Conservation (phyloP, 805 yeast species). For the Sugiyamaella mastotermitis region DNA sequence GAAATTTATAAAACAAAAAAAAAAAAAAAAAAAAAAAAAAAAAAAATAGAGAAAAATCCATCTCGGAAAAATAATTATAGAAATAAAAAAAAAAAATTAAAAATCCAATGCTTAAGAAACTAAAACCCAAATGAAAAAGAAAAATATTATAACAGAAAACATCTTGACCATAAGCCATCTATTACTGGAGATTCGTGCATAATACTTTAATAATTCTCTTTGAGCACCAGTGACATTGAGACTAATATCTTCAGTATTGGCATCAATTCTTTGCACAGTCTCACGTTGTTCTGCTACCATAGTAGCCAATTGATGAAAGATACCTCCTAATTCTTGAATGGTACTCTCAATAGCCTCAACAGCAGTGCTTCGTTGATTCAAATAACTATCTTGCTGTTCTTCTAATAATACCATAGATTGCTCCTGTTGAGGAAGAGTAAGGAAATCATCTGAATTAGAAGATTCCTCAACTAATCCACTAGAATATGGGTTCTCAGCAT, state of each 20-base stretch:
- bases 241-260: constrained; percentile 88
- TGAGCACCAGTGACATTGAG: constrained; percentile 91
- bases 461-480: not conserved
- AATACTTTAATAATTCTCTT: constrained; percentile 84
- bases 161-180: constrained; percentile 88
- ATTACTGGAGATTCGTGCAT: constrained; percentile 78
- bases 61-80: too few relatives aligned
- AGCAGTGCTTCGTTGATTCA: constrained; percentile 80
- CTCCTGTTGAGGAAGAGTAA: constrained; percentile 79
- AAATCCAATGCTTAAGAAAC: constrained; percentile 5
- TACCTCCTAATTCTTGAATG: constrained; percentile 90
- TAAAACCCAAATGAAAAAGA: constrained; percentile 12
- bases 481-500: constrained; percentile 23
- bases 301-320: constrained; percentile 90
- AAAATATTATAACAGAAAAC: constrained; percentile 68
- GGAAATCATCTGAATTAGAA: constrained; percentile 33
- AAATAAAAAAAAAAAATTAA: not conserved
- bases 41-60: too few relatives aligned
- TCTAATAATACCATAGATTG: constrained; percentile 77
- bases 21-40: too few relatives aligned
- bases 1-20: too few relatives aligned
- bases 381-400: constrained; percentile 69
- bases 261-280: constrained; percentile 90
- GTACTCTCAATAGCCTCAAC: constrained; percentile 97
- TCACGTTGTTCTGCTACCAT: constrained; percentile 99